These are phyloP conservation scores for Schizophyllum amplum DNA, from an alignment of 1,284 basidiomycete genomes.

Conservation along the genomic window DNA sequence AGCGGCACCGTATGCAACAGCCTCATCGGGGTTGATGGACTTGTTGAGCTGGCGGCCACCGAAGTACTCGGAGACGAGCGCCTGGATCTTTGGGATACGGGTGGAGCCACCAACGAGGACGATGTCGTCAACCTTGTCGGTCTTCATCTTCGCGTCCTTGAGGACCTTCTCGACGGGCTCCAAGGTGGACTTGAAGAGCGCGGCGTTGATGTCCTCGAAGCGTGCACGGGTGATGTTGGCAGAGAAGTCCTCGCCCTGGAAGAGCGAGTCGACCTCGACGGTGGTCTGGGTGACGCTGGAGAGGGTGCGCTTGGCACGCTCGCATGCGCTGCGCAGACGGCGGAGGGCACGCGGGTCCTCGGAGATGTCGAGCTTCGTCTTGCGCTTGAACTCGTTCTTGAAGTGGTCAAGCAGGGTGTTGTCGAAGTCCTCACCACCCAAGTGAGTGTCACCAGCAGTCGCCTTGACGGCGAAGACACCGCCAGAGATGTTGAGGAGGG, in stretches of 20 bases:
- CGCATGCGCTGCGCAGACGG: conserved; percentile 56
- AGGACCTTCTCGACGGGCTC: conserved; percentile 70
- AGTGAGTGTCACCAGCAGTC: conserved; percentile 74
- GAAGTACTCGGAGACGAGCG: conserved; percentile 84
- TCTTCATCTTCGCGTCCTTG: conserved; percentile 63
- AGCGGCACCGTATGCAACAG: conserved; percentile 89
- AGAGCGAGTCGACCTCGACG: conserved; percentile 72
- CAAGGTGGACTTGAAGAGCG: conserved; percentile 66
- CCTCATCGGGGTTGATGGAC: conserved; percentile 89
- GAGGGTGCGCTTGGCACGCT: conserved; percentile 56
- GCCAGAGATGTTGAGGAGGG: conserved; percentile 58
- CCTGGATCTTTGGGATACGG: conserved; percentile 82
- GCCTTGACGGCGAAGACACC: conserved; percentile 68
- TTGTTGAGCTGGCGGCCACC: conserved; percentile 74
- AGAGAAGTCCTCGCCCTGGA: conserved; percentile 68
- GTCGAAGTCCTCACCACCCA: conserved; percentile 90
- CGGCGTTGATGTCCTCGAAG: conserved; percentile 71
- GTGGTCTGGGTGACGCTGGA: conserved; percentile 63
- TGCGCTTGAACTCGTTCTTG: conserved; percentile 63
- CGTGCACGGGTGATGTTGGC: conserved; percentile 66
- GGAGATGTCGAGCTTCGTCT: conserved; percentile 63
- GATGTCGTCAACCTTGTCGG: conserved; percentile 65
- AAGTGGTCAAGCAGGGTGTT: conserved; percentile 84
- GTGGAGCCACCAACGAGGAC: conserved; percentile 89
- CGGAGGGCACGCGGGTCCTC: conserved; percentile 56